These are phyloP conservation scores for Cnidoscolus chayamansa DNA, from an alignment of 441 rosid genomes.

Conservation along the genomic window DNA sequence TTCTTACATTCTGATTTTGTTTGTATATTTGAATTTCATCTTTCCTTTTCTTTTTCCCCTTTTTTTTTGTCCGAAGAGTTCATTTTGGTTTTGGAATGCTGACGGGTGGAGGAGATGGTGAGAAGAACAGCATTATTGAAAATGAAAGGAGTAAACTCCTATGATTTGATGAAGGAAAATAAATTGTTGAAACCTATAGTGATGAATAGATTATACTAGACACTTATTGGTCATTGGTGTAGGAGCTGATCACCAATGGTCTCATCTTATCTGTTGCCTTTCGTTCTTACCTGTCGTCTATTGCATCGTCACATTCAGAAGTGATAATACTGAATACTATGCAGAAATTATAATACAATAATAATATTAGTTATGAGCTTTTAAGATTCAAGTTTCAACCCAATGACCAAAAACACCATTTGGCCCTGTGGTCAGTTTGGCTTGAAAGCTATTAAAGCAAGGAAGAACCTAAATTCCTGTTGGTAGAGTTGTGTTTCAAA, in stretches of 20 bases:
- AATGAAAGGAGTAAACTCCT: slow-evolving; percentile 45
- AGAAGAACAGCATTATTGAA: slow-evolving; percentile 48
- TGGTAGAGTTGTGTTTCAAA: neutral
- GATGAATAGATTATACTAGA: slow-evolving; percentile 51
- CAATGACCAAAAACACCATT: neutral
- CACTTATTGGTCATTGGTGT: slow-evolving; percentile 45
- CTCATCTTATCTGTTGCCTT: neutral
- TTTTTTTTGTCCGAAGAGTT: no score
- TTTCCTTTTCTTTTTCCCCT: no score
- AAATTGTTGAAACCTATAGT: slow-evolving; percentile 54
- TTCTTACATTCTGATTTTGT: no score
- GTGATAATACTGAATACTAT: neutral
- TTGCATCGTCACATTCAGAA: neutral
- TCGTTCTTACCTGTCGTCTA: neutral
- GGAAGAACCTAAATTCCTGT: neutral
- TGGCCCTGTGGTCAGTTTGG: neutral
- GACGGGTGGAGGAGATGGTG: slow-evolving; percentile 15
- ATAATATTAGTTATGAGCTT: neutral
- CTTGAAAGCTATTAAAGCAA: neutral
- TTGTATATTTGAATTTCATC: no score
- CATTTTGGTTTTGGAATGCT: no score
- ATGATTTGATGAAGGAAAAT: slow-evolving; percentile 51
- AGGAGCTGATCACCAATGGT: slow-evolving; percentile 17
- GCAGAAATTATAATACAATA: neutral
- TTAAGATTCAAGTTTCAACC: neutral